Conservation (phyloP, 2,329 filamentous ascomycete species). For the Botrytis porri region DNA sequence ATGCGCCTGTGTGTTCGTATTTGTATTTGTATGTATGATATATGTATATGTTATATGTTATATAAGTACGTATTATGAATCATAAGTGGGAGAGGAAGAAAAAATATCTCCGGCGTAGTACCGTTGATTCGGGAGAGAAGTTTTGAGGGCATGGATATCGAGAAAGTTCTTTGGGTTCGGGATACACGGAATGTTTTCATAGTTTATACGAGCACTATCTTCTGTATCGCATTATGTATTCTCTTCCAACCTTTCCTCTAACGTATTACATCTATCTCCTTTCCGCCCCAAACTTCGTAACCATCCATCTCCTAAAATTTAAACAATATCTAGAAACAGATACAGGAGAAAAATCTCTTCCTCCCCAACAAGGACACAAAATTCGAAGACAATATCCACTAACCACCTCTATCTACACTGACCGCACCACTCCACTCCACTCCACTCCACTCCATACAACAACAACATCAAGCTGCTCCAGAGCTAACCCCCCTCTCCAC, state of each 20-base stretch:
- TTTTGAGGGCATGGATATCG: background rate
- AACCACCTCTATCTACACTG: background rate
- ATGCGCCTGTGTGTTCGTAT: background rate
- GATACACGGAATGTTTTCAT: background rate
- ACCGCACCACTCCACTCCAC: background rate
- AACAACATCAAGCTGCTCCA: background rate
- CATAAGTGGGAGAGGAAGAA: background rate
- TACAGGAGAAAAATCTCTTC: background rate
- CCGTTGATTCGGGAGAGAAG: background rate
- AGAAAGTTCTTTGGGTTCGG: no score
- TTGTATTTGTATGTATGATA: background rate
- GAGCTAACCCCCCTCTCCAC: background rate
- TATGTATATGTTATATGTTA: no score
- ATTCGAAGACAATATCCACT: background rate
- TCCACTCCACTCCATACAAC: no score
- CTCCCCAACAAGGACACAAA: background rate
- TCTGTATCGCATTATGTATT: no score
- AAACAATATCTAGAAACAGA: background rate
- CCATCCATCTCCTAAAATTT: background rate
- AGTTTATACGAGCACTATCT: background rate
- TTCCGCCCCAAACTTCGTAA: background rate
- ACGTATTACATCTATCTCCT: background rate
- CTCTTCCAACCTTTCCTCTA: background rate
- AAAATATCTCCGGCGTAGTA: background rate
- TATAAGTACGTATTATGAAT: background rate